Conservation (phyloP, 2,329 filamentous ascomycete genomes). For the Falciphora oryzae region DNA sequence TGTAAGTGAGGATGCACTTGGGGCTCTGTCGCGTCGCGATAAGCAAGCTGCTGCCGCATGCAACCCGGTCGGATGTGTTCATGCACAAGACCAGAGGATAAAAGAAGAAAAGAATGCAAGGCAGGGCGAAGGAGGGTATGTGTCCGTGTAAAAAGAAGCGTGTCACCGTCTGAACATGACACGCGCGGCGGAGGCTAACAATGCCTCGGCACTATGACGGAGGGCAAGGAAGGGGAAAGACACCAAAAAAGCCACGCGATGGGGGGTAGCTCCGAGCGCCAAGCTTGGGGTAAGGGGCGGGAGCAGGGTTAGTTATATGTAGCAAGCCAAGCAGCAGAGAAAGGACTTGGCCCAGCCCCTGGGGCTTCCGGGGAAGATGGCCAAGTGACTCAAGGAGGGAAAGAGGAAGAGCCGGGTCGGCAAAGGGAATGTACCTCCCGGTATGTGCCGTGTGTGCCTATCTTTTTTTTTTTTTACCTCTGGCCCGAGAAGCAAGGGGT, state of each 20-base stretch:
- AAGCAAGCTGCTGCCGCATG: neutral
- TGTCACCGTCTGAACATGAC: neutral
- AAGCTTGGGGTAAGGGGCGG: neutral
- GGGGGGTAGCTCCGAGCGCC: neutral
- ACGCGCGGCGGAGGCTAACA: neutral
- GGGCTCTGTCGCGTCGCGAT: neutral
- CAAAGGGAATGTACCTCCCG: too few relatives aligned
- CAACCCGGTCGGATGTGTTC: neutral
- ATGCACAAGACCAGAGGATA: neutral
- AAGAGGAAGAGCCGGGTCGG: neutral
- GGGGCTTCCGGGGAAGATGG: too few relatives aligned
- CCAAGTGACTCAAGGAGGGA: too few relatives aligned
- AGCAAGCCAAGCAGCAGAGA: neutral
- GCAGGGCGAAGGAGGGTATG: neutral
- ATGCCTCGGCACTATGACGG: constrained; percentile 1
- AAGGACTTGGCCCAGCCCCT: too few relatives aligned
- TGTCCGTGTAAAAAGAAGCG: neutral
- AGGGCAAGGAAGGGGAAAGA: neutral
- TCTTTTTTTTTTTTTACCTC: too few relatives aligned
- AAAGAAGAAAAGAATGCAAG: neutral
- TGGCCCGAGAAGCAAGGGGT: neutral
- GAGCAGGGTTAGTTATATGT: neutral
- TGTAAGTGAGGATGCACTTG: neutral
- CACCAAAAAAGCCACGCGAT: too few relatives aligned
- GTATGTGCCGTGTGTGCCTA: too few relatives aligned